A percentile compares a stretch with the other conserved stretches of the same genome.
Evolutionary conservation across 2,329 filamentous ascomycete genomes (phyloP).

Genomic region (Scytalidium sp.): DNA sequence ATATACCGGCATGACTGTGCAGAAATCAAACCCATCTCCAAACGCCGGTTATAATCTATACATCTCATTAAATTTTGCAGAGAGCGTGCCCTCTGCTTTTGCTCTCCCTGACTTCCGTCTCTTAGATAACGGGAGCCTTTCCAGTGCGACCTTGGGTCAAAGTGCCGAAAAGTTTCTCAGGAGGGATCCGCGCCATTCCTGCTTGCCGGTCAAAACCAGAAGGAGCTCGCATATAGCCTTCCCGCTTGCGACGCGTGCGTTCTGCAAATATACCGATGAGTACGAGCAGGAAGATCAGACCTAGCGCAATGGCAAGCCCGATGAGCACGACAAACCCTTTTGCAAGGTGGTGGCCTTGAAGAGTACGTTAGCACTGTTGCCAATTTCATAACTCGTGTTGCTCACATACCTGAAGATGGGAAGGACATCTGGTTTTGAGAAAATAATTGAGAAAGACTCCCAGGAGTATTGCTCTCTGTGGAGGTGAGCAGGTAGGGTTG

Average conservation of each 20-base stretch:
- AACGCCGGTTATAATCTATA: not conserved
- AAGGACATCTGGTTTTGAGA: slow-evolving; percentile 80
- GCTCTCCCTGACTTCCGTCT: not conserved
- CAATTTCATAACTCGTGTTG: not conserved
- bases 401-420: slow-evolving; percentile 54
- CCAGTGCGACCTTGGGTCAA: slow-evolving; percentile 25
- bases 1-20: not conserved
- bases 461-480: slow-evolving; percentile 59
- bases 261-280: slow-evolving; percentile 72
- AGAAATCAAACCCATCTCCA: not conserved
- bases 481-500: slow-evolving; percentile 79
- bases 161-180: slow-evolving; percentile 45
- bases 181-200: slow-evolving; percentile 58
- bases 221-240: slow-evolving; percentile 78
- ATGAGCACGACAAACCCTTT: slow-evolving; percentile 79
- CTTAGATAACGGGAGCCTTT: slow-evolving; percentile 26
- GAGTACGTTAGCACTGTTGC: slow-evolving; percentile 13
- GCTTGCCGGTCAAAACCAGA: slow-evolving; percentile 58
- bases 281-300: slow-evolving; percentile 74
- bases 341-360: slow-evolving; percentile 56
- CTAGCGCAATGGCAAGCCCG: slow-evolving; percentile 73
- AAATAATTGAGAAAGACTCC: slow-evolving; percentile 79
- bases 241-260: slow-evolving; percentile 70
- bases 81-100: not conserved
- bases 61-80: not conserved